Evolutionary conservation across 306 rosid genomes (phyloP), one percentile per base, ranked within the genome.

Genomic region (Styphnolobium japonicum): DNA sequence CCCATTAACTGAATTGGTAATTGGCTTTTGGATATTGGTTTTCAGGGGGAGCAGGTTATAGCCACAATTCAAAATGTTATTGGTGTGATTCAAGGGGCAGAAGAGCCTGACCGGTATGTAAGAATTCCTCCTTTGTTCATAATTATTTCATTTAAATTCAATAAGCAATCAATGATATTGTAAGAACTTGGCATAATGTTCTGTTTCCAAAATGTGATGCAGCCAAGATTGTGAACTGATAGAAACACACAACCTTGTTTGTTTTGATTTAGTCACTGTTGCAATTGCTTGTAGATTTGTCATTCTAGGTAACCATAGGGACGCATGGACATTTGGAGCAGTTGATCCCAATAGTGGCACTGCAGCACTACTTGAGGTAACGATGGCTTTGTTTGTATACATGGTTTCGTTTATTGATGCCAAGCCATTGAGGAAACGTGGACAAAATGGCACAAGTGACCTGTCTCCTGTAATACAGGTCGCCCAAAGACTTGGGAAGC

Each of bases 321-420:
- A 90, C 77, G 93, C 91, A 19, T 92, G 95, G 92, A 92, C 95
- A 56, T 90, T 88, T 90, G 97, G 97, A 75, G 97, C 95, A 7
- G 95, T 87, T 80, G 97, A 90, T 84, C 97, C 95, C 49, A 92
- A 83, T 68, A 90, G 95, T 85, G 97, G 93, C 48, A 92, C 95
- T 6, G 92, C 97, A 46, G 83, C 92, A 57, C 82, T 92, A 57
- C 87, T 92, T 48, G 92, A 88, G 92, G 95, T 90, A 74, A 81
- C 46, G 63, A 15, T 76, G 19, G 55, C 37, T 55, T 45, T 23
- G 36, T 29, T 71, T 64, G 14, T 18, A 8, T 16, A 12, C 34
- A 33, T 76, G 46, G 10, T 49, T 73, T 62, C 10, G 18, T 74
- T 1, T 29, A 37, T 46, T 72, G 25, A 23, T 36, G 77, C 40